Base-by-base conservation (phyloP, 2,329 filamentous ascomycete genomes). In the Emmonsiellopsis sp. region DNA sequence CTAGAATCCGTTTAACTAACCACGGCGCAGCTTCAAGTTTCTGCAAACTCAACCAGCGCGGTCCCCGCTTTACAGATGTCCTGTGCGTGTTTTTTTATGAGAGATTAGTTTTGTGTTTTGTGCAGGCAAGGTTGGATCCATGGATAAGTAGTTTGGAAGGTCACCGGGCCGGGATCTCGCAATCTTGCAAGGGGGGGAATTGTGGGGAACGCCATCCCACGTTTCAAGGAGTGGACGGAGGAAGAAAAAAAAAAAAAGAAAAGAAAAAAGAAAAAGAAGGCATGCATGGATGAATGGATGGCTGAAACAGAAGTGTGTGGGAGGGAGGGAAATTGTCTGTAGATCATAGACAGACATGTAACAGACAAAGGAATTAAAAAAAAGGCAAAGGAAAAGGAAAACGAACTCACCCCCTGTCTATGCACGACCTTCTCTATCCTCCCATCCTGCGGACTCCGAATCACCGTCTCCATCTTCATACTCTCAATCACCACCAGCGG, bases 401-500 rank as follows among this genome's bases (percentile, higher is more conserved):
- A 46, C 32, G 35, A 45, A 72, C 83, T 76, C 76, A 87, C 85
- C 55, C 87, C 87, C 73, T 85, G 80, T 64, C 84, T 82, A 65
- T 90, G 86, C 40, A 86, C 85, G 54, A 91, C 71, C 66, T 82
- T 85, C 67, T 86, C 84, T 57, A 91, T 79, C 0, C 83, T 74
- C 6, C 87, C 87, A 55, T 82, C 79, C 58, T 88, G 85, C 7
- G 87, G 87, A 51, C 86, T 88, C 56, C 87, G 79, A 61, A 91
- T 90, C 1, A 90, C 84, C 1, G 87, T 91, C 67, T 91, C 87
- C 87, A 91, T 91, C 76, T 91, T 91, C 87, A 91, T 91, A 55
- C 86, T 90, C 71, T 91, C 87, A 63, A 91, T 90, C 74, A 97
- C 90, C 10, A 97, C 88, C 54, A 98, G 74, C 6, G 89, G 83